Percentiles rank a stretch among this genome's conserved stretches.
Conservation (phyloP, 805 yeast genomes). For the Tetrapisispora pingtungensis region DNA sequence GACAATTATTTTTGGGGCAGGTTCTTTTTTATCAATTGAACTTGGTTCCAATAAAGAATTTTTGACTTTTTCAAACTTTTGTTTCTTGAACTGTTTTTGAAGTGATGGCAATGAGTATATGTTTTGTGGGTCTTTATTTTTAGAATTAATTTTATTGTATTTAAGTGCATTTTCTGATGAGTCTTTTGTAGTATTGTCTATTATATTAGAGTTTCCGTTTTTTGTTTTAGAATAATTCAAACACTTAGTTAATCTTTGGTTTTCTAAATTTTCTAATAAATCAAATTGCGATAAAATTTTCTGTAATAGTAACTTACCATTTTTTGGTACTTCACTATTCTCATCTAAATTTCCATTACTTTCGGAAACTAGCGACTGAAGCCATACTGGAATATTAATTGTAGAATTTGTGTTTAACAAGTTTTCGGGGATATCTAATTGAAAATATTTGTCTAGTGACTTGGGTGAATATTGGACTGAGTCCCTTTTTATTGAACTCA, state of each 20-base stretch:
- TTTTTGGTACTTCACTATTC: conserved; percentile 1
- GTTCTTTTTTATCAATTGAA: background rate
- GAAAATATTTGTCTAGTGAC: conserved; percentile 23
- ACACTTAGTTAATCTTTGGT: conserved; percentile 22
- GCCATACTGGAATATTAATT: conserved; percentile 26
- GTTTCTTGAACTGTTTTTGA: conserved; percentile 16
- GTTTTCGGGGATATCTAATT: conserved; percentile 20
- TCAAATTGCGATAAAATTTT: conserved; percentile 28
- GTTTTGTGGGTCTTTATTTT: conserved; percentile 6
- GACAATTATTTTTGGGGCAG: background rate
- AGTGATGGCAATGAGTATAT: conserved; percentile 17
- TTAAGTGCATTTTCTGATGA: background rate
- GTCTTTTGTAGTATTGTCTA: background rate
- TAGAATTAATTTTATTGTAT: background rate
- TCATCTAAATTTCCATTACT: conserved; percentile 2
- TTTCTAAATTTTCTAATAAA: conserved; percentile 28
- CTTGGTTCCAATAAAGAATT: background rate
- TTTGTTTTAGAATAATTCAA: conserved; percentile 4
- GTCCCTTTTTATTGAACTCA: conserved; percentile 27
- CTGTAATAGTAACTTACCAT: conserved; percentile 16
- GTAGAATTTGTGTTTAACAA: conserved; percentile 9
- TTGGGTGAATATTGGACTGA: conserved; percentile 26
- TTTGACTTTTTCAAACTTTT: conserved; percentile 1
- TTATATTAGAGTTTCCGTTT: no score
- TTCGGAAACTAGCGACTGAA: conserved; percentile 5